phyloP scores from a whole-genome alignment of 495 filamentous ascomycete species.

The Aspergillus bertholletiae region DNA sequence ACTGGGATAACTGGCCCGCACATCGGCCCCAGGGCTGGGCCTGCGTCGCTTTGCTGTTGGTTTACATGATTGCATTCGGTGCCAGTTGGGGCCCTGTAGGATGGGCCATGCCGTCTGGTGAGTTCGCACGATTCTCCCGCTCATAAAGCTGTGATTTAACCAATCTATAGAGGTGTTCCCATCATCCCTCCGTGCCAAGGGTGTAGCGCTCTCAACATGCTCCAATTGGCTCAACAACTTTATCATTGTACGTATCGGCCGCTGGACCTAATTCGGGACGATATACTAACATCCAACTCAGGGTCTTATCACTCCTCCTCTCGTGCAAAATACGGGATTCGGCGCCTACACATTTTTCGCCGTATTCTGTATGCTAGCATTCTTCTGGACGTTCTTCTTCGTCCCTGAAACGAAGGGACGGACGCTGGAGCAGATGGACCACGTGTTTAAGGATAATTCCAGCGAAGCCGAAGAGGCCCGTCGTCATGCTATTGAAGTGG shows the following conservation, averaged over 20 bases:
- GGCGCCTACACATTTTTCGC: constrained; percentile 56
- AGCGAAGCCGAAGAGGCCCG: constrained; percentile 41
- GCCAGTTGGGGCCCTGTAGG: constrained; percentile 45
- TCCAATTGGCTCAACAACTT: constrained; percentile 58
- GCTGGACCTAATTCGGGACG: too few relatives aligned
- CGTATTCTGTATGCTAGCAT: constrained; percentile 52
- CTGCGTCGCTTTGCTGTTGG: constrained; percentile 41
- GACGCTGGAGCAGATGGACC: constrained; percentile 57
- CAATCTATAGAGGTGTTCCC: constrained; percentile 42
- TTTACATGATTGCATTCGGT: constrained; percentile 50
- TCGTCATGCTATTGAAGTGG: too few relatives aligned
- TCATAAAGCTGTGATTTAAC: not conserved
- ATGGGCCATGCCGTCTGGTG: constrained; percentile 44
- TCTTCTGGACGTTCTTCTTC: constrained; percentile 51
- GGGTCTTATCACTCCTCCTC: constrained; percentile 50
- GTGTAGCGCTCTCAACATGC: constrained; percentile 49
- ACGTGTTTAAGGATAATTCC: constrained; percentile 46
- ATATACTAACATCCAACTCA: constrained; percentile 8
- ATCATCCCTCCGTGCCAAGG: constrained; percentile 49
- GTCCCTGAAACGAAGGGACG: constrained; percentile 57
- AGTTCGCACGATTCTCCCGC: not conserved
- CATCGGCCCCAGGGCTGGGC: constrained; percentile 47
- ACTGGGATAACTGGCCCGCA: constrained; percentile 38
- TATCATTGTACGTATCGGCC: constrained; percentile 38
- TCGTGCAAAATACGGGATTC: constrained; percentile 52